Conservation (phyloP, 2,329 filamentous ascomycete species). For the Ascochyta fabae region DNA sequence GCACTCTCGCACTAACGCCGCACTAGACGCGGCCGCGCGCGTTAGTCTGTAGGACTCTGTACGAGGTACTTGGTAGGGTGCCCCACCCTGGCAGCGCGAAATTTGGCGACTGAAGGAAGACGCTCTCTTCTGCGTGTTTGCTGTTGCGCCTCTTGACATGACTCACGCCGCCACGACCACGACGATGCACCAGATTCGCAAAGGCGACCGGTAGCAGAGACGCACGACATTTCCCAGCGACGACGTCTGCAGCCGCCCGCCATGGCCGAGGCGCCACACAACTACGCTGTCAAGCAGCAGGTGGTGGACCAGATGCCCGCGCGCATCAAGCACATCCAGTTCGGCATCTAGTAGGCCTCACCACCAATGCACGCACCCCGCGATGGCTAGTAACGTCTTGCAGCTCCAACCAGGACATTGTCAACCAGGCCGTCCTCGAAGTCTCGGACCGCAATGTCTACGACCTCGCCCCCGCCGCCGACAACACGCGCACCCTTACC, state of each 20-base stretch:
- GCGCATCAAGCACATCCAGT: slow-evolving; percentile 90
- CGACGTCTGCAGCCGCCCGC: slow-evolving; percentile 10
- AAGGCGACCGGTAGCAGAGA: slow-evolving; percentile 26
- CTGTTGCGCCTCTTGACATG: slow-evolving; percentile 22
- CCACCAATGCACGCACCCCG: background rate
- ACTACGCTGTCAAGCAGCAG: slow-evolving; percentile 73
- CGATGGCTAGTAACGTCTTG: slow-evolving; percentile 23
- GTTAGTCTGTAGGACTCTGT: background rate
- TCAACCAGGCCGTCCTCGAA: slow-evolving; percentile 92
- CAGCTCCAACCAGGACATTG: slow-evolving; percentile 90
- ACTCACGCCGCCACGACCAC: slow-evolving; percentile 32
- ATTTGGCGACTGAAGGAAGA: slow-evolving; percentile 4
- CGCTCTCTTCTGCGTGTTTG: background rate
- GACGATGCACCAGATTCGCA: slow-evolving; percentile 23
- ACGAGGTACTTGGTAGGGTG: slow-evolving; percentile 8
- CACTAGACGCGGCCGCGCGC: background rate
- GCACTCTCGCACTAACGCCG: slow-evolving; percentile 27
- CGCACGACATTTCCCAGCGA: background rate
- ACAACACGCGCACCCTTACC: slow-evolving; percentile 71
- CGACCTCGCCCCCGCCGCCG: slow-evolving; percentile 72
- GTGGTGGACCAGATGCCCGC: slow-evolving; percentile 88
- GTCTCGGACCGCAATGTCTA: slow-evolving; percentile 94
- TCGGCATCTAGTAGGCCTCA: slow-evolving; percentile 77
- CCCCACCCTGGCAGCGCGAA: slow-evolving; percentile 21
- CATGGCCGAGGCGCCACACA: slow-evolving; percentile 32